Conservation (phyloP, 139 green algal species). For the Spirogloea muscicola region DNA sequence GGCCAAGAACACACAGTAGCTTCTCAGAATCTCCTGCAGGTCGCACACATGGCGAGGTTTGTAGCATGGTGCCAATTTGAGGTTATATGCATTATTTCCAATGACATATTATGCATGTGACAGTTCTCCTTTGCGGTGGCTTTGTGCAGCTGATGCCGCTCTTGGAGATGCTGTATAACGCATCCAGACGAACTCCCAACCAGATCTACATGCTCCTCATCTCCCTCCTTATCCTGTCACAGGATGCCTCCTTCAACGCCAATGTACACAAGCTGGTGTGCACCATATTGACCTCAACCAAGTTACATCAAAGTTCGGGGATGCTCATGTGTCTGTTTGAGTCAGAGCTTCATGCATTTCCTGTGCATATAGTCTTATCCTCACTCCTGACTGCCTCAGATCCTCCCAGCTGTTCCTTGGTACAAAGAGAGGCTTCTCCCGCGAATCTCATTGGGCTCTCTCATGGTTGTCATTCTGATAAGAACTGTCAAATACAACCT, state of each 20-base stretch:
- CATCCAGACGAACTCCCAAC: conserved; percentile 35
- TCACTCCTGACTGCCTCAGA: background rate
- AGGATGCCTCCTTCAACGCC: conserved; percentile 69
- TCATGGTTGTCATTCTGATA: conserved; percentile 75
- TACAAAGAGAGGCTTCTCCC: conserved; percentile 68
- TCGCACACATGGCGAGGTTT: background rate
- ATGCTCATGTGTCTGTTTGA: too few species aligned
- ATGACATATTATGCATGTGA: background rate
- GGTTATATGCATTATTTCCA: background rate
- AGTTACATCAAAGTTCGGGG: too few species aligned
- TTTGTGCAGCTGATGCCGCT: conserved; percentile 66
- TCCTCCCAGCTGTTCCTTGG: conserved; percentile 60
- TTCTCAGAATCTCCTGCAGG: too few species aligned
- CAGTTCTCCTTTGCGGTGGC: background rate
- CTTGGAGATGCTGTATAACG: conserved; percentile 61
- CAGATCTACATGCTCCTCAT: conserved; percentile 79
- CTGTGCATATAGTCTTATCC: background rate
- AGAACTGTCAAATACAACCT: conserved; percentile 68
- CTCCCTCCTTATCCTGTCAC: conserved; percentile 78
- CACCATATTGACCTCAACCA: too few species aligned
- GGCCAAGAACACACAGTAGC: background rate
- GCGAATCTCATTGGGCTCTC: conserved; percentile 63
- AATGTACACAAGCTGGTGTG: conserved; percentile 66
- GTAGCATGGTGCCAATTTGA: background rate
- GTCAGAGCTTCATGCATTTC: background rate